Percentiles rank a stretch among this genome's conserved stretches.
phyloP scores from a whole-genome alignment of 306 rosid species.

The Echinosophora koreensis region DNA sequence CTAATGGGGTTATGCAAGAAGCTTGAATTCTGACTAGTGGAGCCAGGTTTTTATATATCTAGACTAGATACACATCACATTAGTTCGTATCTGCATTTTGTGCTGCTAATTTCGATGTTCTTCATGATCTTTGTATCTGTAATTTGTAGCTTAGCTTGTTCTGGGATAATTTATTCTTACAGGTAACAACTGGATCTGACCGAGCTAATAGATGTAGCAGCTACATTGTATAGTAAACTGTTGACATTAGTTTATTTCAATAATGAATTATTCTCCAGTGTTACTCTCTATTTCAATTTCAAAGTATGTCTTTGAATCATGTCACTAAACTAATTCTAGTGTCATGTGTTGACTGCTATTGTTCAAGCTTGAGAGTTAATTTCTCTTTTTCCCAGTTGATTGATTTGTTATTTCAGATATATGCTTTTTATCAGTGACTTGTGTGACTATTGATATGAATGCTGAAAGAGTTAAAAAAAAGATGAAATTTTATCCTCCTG shows the following conservation, averaged over 20 bases:
- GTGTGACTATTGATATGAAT: neutral
- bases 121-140: conserved; percentile 13
- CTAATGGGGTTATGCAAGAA: conserved; percentile 68
- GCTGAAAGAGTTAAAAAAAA: neutral
- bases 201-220: conserved; percentile 42
- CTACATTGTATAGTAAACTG: conserved; percentile 47
- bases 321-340: neutral
- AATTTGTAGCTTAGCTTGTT: conserved; percentile 32
- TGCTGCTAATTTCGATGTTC: conserved; percentile 26
- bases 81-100: conserved; percentile 27
- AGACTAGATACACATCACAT: conserved; percentile 28
- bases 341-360: neutral
- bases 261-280: neutral
- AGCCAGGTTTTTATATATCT: conserved; percentile 25
- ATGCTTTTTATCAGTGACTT: neutral
- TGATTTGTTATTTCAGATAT: conserved; percentile 9
- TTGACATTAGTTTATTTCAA: conserved; percentile 15
- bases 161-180: conserved; percentile 16
- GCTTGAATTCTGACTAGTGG: conserved; percentile 67
- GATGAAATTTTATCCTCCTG: neutral
- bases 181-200: conserved; percentile 43
- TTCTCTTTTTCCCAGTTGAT: neutral
- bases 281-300: neutral
- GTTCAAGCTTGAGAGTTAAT: conserved; percentile 1
- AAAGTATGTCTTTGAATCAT: neutral